Base-by-base conservation (phyloP, 140 eudicot species). In the Flaveria floridana region DNA sequence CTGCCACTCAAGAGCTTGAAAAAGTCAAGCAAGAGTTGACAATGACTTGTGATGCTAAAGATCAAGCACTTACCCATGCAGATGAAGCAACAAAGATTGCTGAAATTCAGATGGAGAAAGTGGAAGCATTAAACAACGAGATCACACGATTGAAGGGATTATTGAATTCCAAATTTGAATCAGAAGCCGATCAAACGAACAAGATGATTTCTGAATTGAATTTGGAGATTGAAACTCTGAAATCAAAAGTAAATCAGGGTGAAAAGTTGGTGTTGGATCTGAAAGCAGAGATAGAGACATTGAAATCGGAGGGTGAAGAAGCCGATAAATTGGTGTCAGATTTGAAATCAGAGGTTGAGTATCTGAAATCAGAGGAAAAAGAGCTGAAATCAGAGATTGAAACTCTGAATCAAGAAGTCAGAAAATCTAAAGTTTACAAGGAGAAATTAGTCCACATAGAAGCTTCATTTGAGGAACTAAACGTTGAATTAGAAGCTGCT, bases 21-120 rank as follows among this genome's bases (percentile, higher is more conserved):
- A 87, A 82, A 77, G 86, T 77, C 39, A 88, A 88, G 82, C 88
- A 88, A 79, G 96, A 93, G 74, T 74, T 93, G 59, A 82, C 87
- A 48, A 85, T 83, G 95, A 83, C 82, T 1, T 66, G 76, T 63
- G 96, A 93, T 68, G 89, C 95, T 1, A 93, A 93, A 79, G 86
- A 89, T 73, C 88, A 87, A 81, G 97, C 97, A 18, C 96, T 93
- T 58, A 75, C 58, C 46, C 92, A 93, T 79, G 98, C 97, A 39
- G 98, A 90, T 19, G 98, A 93, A 52, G 97, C 96, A 30, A 86
- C 96, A n/a, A 90, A 86, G 80, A 79, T 86, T 74, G 98, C 98
- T 3, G 98, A 93, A 82, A 83, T 63, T 71, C 92, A 93, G 37
- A 86, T 77, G 5, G 91, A 84, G 63, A 93, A 89, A 80, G 96